phyloP scores from a whole-genome alignment of 331 rosid genomes.

The Pyrus hybrid region DNA sequence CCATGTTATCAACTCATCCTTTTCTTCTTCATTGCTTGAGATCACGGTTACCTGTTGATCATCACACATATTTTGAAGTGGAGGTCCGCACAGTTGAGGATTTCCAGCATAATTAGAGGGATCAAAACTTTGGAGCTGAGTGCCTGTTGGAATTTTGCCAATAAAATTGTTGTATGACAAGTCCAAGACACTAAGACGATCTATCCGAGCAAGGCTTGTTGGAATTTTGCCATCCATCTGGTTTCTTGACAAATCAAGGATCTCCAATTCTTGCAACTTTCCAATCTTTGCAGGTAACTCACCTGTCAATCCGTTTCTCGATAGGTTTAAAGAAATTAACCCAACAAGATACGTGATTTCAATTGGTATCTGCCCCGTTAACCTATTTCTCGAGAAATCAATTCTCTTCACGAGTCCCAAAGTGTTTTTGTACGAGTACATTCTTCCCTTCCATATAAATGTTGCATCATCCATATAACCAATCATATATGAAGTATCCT shows the following conservation, averaged over 20 bases:
- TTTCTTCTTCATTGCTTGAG: background rate
- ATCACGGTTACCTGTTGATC: background rate
- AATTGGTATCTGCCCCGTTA: conserved; percentile 4
- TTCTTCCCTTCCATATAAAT: background rate
- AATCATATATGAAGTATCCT: accelerated
- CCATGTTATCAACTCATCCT: background rate
- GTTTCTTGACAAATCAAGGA: no score
- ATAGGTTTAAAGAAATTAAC: no score
- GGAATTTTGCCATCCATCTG: no score
- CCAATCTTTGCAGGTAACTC: no score
- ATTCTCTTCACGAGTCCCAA: background rate
- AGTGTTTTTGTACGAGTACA: background rate
- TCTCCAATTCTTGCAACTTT: no score
- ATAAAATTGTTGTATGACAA: no score
- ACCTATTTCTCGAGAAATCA: background rate
- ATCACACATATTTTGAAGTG: background rate
- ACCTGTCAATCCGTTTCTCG: no score
- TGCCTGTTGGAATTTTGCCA: background rate
- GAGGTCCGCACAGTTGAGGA: background rate
- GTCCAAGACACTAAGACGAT: background rate
- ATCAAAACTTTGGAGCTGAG: conserved; percentile 2
- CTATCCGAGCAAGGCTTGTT: background rate
- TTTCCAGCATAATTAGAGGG: background rate
- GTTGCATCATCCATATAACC: background rate
- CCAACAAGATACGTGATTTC: background rate